A percentile compares a stretch with the other conserved stretches of the same genome.
Conservation (phyloP, 257 asterid species). For the Cruciata laevipes region DNA sequence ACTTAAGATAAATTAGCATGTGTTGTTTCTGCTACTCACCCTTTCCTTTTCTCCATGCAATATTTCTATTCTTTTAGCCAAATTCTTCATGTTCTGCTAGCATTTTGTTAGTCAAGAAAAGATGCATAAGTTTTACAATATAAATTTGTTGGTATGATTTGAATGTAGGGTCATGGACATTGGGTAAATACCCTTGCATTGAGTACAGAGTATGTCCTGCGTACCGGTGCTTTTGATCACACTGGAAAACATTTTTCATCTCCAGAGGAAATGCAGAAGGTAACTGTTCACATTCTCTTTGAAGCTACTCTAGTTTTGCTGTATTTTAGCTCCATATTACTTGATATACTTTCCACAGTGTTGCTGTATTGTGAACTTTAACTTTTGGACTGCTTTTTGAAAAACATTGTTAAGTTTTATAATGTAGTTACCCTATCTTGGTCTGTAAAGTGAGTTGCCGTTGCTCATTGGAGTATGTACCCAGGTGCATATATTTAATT, state of each 20-base stretch:
- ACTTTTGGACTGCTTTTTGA: not conserved
- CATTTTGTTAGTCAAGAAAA: not conserved
- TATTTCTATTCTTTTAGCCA: too few species aligned
- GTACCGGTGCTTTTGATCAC: slow-evolving; percentile 95
- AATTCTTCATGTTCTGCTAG: too few species aligned
- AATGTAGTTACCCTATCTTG: not conserved
- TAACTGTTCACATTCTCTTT: slow-evolving; percentile 12
- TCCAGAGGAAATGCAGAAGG: slow-evolving; percentile 90
- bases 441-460: not conserved
- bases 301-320: not conserved
- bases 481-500: not conserved
- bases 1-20: not conserved
- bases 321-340: not conserved
- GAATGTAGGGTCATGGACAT: slow-evolving; percentile 85
- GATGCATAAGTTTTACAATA: not conserved
- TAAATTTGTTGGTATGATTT: slow-evolving; percentile 14
- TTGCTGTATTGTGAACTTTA: not conserved
- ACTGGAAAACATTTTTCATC: slow-evolving; percentile 57
- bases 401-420: not conserved
- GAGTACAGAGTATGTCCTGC: slow-evolving; percentile 91
- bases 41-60: not conserved
- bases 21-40: not conserved
- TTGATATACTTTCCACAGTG: not conserved
- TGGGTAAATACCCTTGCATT: slow-evolving; percentile 96
- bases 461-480: not conserved